These are phyloP conservation scores for Cynanchum wilfordii DNA, from an alignment of 257 asterid species.

Conservation along the genomic window DNA sequence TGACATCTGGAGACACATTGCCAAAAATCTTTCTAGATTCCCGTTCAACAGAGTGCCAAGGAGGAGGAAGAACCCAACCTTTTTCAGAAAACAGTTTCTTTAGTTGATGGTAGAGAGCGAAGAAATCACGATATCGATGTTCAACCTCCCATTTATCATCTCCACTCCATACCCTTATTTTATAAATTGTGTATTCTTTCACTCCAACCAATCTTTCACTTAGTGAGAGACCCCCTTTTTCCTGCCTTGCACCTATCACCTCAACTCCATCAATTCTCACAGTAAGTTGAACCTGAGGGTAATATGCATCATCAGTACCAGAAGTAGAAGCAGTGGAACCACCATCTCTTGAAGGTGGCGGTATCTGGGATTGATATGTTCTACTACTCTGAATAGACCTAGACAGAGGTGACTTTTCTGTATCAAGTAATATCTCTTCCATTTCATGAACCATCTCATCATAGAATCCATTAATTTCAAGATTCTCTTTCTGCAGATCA, in stretches of 20 bases:
- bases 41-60: slow-evolving; percentile 72
- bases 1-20: slow-evolving; percentile 64
- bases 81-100: slow-evolving; percentile 62
- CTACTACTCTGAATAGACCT: slow-evolving; percentile 38
- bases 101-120: slow-evolving; percentile 50
- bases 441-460: slow-evolving; percentile 86
- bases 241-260: slow-evolving; percentile 76
- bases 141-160: slow-evolving; percentile 78
- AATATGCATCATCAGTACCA: slow-evolving; percentile 46
- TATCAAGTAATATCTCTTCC: slow-evolving; percentile 90
- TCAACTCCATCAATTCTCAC: slow-evolving; percentile 60
- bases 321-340: slow-evolving; percentile 92
- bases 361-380: slow-evolving; percentile 38
- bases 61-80: slow-evolving; percentile 72
- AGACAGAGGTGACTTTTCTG: slow-evolving; percentile 47
- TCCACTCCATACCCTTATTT: slow-evolving; percentile 62
- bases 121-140: slow-evolving; percentile 84
- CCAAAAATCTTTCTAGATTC: slow-evolving; percentile 85
- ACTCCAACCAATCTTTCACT: slow-evolving; percentile 88
- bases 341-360: slow-evolving; percentile 74
- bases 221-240: slow-evolving; percentile 74
- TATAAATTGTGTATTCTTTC: slow-evolving; percentile 69
- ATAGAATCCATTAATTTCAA: slow-evolving; percentile 51
- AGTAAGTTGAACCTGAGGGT: slow-evolving; percentile 44
- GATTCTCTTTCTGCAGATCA: slow-evolving; percentile 45